Evolutionary conservation across 306 rosid species (phyloP).

Genomic region (Canavalia gladiata): DNA sequence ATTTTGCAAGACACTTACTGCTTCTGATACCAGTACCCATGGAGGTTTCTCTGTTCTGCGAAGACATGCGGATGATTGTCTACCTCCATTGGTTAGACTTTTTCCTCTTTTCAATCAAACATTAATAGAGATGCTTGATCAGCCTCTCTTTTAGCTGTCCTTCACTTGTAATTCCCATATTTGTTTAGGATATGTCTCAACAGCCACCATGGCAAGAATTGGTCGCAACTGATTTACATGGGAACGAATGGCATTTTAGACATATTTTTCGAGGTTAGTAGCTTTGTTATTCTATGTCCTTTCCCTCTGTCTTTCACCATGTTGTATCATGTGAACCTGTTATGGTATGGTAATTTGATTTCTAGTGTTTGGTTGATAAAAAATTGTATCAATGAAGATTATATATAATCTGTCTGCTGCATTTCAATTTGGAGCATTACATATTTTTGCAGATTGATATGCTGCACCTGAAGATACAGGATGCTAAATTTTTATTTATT

Average conservation of each 20-base stretch:
- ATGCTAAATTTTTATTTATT: neutral
- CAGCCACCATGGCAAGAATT: conserved; percentile 38
- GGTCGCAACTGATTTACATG: conserved; percentile 33
- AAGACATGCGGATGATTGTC: conserved; percentile 27
- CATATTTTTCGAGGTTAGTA: conserved; percentile 39
- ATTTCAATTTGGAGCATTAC: neutral
- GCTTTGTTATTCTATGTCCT: neutral
- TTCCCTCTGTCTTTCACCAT: neutral
- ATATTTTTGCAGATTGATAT: neutral
- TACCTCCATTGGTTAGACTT: conserved; percentile 32
- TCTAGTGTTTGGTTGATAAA: neutral
- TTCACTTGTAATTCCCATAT: neutral
- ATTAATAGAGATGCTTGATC: no score
- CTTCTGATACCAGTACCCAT: conserved; percentile 37
- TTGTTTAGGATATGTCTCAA: conserved; percentile 27
- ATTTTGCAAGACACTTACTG: conserved; percentile 33
- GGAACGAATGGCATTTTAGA: conserved; percentile 37
- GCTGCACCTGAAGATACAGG: neutral
- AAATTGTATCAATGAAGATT: neutral
- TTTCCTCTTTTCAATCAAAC: neutral
- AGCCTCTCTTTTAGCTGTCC: neutral
- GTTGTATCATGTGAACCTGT: neutral
- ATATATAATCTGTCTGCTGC: neutral
- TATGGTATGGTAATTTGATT: neutral
- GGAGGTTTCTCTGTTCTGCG: conserved; percentile 37